These are phyloP conservation scores for Claviceps pazoutovae DNA, from an alignment of 2,329 filamentous ascomycete species.

Conservation along the genomic window DNA sequence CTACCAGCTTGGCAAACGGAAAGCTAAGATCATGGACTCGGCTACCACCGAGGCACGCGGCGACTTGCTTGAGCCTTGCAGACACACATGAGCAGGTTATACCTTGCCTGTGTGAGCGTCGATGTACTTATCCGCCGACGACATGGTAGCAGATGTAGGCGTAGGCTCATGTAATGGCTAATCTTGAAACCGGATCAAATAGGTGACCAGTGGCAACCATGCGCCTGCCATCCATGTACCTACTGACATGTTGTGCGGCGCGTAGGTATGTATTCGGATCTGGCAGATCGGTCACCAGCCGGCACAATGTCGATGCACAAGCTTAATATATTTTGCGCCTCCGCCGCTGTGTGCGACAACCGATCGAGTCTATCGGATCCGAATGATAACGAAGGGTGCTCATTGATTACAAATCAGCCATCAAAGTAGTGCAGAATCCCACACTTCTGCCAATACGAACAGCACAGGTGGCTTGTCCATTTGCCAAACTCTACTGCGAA, in stretches of 20 bases:
- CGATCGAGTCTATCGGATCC: not conserved
- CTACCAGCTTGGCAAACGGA: not conserved
- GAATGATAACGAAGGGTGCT: not conserved
- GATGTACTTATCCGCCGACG: not conserved
- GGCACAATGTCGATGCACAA: not conserved
- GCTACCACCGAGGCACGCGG: not conserved
- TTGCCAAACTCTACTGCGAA: not conserved
- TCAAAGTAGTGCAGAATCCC: not conserved
- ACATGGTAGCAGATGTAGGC: not conserved
- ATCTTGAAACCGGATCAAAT: not conserved
- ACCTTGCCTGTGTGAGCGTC: not conserved
- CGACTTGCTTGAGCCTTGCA: not conserved
- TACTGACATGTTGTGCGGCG: not conserved
- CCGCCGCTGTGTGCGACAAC: not conserved
- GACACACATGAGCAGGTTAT: not conserved
- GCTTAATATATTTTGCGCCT: not conserved
- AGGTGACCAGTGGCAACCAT: not conserved
- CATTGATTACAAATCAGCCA: not conserved
- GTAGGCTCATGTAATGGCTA: not conserved
- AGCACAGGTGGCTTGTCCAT: conserved; percentile 1
- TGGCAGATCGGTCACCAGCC: not conserved
- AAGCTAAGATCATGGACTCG: not conserved
- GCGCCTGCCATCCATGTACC: not conserved
- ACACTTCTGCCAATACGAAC: not conserved
- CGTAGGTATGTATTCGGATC: not conserved